Evolutionary conservation across 225 moss, liverwort and hornwort genomes (phyloP), one percentile per base, ranked within the genome.

Genomic region (Climacium dendroides): DNA sequence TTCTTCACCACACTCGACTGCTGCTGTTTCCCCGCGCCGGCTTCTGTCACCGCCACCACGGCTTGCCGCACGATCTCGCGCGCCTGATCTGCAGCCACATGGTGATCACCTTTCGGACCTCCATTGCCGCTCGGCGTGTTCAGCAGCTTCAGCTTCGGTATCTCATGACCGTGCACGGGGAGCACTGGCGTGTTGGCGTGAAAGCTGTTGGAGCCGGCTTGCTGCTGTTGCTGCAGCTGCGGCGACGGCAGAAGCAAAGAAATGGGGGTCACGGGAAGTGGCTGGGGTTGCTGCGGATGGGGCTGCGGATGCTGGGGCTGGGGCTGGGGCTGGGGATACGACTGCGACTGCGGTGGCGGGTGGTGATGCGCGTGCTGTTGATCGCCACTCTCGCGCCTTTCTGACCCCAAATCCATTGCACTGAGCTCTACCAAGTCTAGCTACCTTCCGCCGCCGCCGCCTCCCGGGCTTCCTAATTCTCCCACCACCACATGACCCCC

Each of bases 401-500:
- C 87, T 29, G 93, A 83, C 43, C 89, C 93, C 91, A 92, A 90
- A 87, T 93, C 93, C 93, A 93, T 93, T 86, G 89, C 91, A 80
- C 81, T 74, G 53, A 41, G 37, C 54, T 78, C 58, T 83, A 48
- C 69, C 39, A 55, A 82, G 79, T 57, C 85, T 81, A 63, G 65
- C 80, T 86, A 86, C 81, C 88, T 88, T 60, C 63, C 34, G 25
- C 80, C 59, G 15, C 81, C 86, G 78, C 85, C 78, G 88, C 85
- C 85, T 26, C 85, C 88, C 78, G 81, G 85, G 84, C 91, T 85
- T 89, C 81, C 90, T 92, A 93, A 89, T 90, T 88, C 91, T 67
- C 87, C 93, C 87, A 89, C 91, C 91, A 89, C 93, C 93, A 92
- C 91, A 93, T 92, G 90, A 90, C 91, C 89, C 86, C 91, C 86